These are phyloP conservation scores for Massospora cicadina DNA, from an alignment of 371 early-diverging fungal species.

Conservation along the genomic window DNA sequence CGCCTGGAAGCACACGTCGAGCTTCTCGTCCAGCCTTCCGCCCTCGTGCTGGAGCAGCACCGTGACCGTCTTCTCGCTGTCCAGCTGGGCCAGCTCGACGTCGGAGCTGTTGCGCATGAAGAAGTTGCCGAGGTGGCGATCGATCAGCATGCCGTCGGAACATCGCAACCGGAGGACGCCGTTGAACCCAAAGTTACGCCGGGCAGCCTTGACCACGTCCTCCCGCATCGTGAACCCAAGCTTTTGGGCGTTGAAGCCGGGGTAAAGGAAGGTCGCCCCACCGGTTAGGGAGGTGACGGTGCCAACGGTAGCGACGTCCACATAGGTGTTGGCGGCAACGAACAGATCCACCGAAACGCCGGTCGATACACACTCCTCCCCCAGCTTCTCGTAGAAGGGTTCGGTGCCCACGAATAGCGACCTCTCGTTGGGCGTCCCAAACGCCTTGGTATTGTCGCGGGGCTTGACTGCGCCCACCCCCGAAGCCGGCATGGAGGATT, in stretches of 20 bases:
- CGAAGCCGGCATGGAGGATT: constrained; percentile 57
- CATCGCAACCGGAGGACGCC: constrained; percentile 76
- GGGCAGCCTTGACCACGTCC: constrained; percentile 46
- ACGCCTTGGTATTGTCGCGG: constrained; percentile 71
- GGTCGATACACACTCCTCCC: constrained; percentile 46
- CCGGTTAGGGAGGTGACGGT: constrained; percentile 51
- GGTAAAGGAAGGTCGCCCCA: constrained; percentile 68
- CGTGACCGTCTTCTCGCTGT: constrained; percentile 65
- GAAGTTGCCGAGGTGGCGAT: constrained; percentile 85
- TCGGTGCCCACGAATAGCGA: constrained; percentile 70
- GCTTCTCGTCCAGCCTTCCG: constrained; percentile 65
- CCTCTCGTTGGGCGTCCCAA: constrained; percentile 80
- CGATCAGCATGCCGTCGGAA: constrained; percentile 66
- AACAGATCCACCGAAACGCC: constrained; percentile 79
- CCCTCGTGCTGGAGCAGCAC: constrained; percentile 71
- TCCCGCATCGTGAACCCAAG: constrained; percentile 46
- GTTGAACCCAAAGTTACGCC: constrained; percentile 72
- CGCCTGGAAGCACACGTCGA: constrained; percentile 64
- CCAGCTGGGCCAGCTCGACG: constrained; percentile 73
- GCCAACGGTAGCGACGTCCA: constrained; percentile 74
- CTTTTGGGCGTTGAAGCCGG: constrained; percentile 43
- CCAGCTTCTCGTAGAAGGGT: constrained; percentile 63
- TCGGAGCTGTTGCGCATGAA: constrained; percentile 81
- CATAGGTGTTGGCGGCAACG: constrained; percentile 66
- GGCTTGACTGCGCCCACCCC: constrained; percentile 74